Conservation (phyloP, 179 eudicot species). For the Beta corolliflora region DNA sequence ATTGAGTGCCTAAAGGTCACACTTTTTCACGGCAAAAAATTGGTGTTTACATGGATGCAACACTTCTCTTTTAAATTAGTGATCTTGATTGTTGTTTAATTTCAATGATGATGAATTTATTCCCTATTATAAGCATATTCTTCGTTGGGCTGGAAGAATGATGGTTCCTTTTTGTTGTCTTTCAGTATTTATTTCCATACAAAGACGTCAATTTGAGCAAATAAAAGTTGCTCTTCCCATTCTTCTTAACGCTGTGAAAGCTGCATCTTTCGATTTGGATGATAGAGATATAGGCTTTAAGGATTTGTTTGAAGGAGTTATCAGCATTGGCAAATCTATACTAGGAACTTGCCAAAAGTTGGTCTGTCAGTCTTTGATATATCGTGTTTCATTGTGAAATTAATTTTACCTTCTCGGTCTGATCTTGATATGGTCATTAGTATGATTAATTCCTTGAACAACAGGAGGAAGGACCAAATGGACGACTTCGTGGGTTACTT, state of each 20-base stretch:
- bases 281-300: conserved; percentile 45
- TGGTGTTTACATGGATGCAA: not conserved
- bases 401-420: too few relatives aligned
- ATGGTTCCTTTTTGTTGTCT: conserved; percentile 12
- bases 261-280: conserved; percentile 48
- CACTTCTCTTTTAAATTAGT: not conserved
- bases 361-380: too few relatives aligned
- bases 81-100: not conserved
- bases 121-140: not conserved
- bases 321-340: conserved; percentile 60
- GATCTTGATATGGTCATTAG: too few relatives aligned
- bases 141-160: not conserved
- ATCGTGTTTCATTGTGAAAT: too few relatives aligned
- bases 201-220: conserved; percentile 78
- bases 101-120: not conserved
- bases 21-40: not conserved
- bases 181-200: conserved; percentile 58
- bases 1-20: not conserved
- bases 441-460: too few relatives aligned
- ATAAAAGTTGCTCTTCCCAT: conserved; percentile 72
- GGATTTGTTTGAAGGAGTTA: conserved; percentile 55
- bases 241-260: conserved; percentile 58
- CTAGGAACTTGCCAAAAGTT: conserved; percentile 56
- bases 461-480: too few relatives aligned
- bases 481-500: too few relatives aligned